These are phyloP conservation scores for Prunus mume DNA, from an alignment of 306 rosid genomes.

Conservation along the genomic window DNA sequence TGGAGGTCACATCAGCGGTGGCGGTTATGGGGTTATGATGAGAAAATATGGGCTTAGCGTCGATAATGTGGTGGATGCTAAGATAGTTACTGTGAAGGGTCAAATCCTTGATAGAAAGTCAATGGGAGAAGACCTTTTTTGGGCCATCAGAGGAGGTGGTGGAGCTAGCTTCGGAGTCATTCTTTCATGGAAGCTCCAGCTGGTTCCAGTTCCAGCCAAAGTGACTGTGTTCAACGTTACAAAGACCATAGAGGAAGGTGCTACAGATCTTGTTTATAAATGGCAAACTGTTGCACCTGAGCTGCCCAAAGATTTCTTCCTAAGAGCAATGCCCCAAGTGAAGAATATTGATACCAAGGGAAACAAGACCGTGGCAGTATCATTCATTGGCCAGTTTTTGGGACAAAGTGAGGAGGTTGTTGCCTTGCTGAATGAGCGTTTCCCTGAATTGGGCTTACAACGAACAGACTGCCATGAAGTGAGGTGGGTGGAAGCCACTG, in stretches of 20 bases:
- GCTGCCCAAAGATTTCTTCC: not conserved
- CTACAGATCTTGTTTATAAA: slow-evolving; percentile 17
- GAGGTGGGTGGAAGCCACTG: slow-evolving; percentile 17
- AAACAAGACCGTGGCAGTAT: not conserved
- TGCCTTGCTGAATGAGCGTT: not conserved
- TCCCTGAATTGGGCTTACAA: slow-evolving; percentile 4
- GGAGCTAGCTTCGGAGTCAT: slow-evolving; percentile 64
- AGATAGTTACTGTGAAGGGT: slow-evolving; percentile 47
- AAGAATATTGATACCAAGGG: not conserved
- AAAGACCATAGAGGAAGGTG: slow-evolving; percentile 48
- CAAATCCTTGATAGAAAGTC: slow-evolving; percentile 47
- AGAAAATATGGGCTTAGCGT: slow-evolving; percentile 68
- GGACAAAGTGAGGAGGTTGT: not conserved
- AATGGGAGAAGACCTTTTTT: slow-evolving; percentile 71
- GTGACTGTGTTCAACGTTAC: slow-evolving; percentile 53
- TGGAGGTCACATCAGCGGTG: slow-evolving; percentile 43
- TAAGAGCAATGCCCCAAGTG: not conserved
- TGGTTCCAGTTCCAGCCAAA: slow-evolving; percentile 51
- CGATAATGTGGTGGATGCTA: slow-evolving; percentile 58
- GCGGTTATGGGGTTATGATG: slow-evolving; percentile 66
- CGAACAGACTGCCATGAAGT: slow-evolving; percentile 7
- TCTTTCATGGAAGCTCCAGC: slow-evolving; percentile 59
- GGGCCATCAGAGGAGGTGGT: slow-evolving; percentile 83
- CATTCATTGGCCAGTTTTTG: slow-evolving; percentile 2
- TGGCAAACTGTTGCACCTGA: not conserved